Evolutionary conservation across 2,329 filamentous ascomycete species (phyloP), one percentile per base, ranked within the genome.

Genomic region (Hymenoscyphus infarciens): DNA sequence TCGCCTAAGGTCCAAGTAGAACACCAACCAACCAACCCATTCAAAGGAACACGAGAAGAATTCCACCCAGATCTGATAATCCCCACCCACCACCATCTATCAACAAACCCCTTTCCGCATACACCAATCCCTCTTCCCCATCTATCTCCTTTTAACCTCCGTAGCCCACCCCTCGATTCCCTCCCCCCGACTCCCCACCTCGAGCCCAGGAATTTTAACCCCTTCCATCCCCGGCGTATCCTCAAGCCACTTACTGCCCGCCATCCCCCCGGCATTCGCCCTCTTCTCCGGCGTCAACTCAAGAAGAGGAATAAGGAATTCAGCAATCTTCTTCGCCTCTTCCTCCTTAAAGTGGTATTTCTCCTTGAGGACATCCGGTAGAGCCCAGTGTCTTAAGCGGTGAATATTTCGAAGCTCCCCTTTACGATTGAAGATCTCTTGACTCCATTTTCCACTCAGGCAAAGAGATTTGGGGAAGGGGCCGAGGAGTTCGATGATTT

Each of bases 401-500:
- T 98, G 95, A 71, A 99, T 99, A 78, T 99, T 98, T 63, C 95
- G 91, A 42, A 99, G 84, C 75, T 99, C 95, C 70, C 95, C 95
- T 77, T 97, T 96, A 69, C 95, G 87, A 76, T 97, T 98, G 82
- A 99, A 99, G 67, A 99, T 99, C 76, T 98, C 95, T 76, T 97
- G 94, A 15, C 89, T 93, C 95, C 95, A 98, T 78, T 97, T 97
- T 59, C 95, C 95, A 1, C 90, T 89, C 61, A 97, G 84, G 77
- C 92, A 97, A 57, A 98, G 83, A 4, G 91, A 90, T 75, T 96
- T 96, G 60, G 95, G 94, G 74, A 98, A 98, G 0, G 90, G 88
- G 8, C 95, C 95, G 19, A 99, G 86, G 5, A 99, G 83, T 77
- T 99, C 95, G 75, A 99, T 98, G 72, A 99, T 98, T 75, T 99